Evolutionary conservation across 192 early-diverging fungal genomes (phyloP).

Genomic region (Linnemannia zychae): DNA sequence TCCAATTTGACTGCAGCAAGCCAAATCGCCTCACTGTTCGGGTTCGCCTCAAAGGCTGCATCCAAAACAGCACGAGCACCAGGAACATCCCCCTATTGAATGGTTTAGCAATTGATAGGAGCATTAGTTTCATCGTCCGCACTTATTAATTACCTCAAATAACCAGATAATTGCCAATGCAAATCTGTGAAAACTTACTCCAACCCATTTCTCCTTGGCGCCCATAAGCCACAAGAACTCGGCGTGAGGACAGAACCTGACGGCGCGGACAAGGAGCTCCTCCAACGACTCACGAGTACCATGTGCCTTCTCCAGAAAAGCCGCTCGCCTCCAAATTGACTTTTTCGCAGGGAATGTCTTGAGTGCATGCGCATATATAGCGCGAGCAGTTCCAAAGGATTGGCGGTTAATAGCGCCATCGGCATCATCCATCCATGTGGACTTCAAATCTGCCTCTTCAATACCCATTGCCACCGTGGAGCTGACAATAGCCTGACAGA

Average conservation of each 20-base stretch:
- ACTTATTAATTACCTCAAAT: too few relatives aligned
- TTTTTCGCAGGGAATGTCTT: constrained; percentile 81
- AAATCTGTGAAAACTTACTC: constrained; percentile 42
- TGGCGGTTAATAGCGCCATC: constrained; percentile 75
- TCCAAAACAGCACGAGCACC: constrained; percentile 89
- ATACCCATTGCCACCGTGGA: constrained; percentile 85
- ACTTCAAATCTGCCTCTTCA: constrained; percentile 81
- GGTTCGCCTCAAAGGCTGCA: constrained; percentile 91
- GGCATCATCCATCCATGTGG: constrained; percentile 93
- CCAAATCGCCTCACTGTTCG: constrained; percentile 93
- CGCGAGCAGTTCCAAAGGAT: constrained; percentile 83
- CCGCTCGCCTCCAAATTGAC: constrained; percentile 89
- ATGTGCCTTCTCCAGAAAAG: constrained; percentile 88
- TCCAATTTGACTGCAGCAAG: constrained; percentile 97
- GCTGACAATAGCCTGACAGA: constrained; percentile 88
- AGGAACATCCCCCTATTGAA: constrained; percentile 74
- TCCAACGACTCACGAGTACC: constrained; percentile 83
- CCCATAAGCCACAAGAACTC: constrained; percentile 98
- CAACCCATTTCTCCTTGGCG: constrained; percentile 95
- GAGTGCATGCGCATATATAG: constrained; percentile 88
- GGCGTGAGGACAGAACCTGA: constrained; percentile 89
- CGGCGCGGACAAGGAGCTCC: constrained; percentile 85
- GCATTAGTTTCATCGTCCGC: too few relatives aligned
- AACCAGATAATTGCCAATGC: neutral
- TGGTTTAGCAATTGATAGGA: neutral